A percentile compares a stretch with the other conserved stretches of the same genome.
Evolutionary conservation across 2,329 filamentous ascomycete species (phyloP).

Genomic region (Penicillium aurantiogriseum): DNA sequence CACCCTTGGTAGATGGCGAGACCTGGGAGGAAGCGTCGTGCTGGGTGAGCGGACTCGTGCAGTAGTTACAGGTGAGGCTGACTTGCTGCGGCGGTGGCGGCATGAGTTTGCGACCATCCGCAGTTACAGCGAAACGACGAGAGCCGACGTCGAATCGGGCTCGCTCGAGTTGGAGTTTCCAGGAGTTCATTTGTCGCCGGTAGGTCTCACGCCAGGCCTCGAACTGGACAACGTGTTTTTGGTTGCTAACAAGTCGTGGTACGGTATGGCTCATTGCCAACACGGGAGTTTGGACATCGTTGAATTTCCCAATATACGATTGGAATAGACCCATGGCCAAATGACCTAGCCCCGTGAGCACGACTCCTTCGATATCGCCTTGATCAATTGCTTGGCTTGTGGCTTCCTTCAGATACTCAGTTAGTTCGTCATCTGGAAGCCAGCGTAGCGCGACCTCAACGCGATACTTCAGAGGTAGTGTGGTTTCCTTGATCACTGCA

Average conservation of each 20-base stretch:
- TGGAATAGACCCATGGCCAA: conserved; percentile 60
- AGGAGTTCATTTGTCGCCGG: conserved; percentile 59
- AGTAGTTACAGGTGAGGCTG: conserved; percentile 60
- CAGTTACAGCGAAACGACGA: conserved; percentile 51
- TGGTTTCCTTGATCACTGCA: conserved; percentile 56
- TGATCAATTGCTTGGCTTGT: conserved; percentile 51
- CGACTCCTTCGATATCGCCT: conserved; percentile 61
- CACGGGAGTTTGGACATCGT: conserved; percentile 63
- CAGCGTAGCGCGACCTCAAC: conserved; percentile 60
- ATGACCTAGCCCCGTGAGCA: conserved; percentile 61
- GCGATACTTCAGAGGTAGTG: conserved; percentile 59
- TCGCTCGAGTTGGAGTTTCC: conserved; percentile 60
- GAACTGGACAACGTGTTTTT: conserved; percentile 53
- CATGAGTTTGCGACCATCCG: conserved; percentile 50
- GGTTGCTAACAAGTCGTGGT: conserved; percentile 58
- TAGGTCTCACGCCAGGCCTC: conserved; percentile 62
- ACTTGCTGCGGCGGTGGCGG: conserved; percentile 54
- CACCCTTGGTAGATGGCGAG: conserved; percentile 23
- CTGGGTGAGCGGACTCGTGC: conserved; percentile 56
- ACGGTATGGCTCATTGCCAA: conserved; percentile 59
- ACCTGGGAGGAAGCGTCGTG: conserved; percentile 37
- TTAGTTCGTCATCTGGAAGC: conserved; percentile 47
- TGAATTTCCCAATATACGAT: conserved; percentile 58
- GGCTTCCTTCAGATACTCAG: conserved; percentile 55
- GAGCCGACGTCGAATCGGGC: conserved; percentile 60